phyloP scores from a whole-genome alignment of 176 grass and related monocot species.

The Secale cereale region DNA sequence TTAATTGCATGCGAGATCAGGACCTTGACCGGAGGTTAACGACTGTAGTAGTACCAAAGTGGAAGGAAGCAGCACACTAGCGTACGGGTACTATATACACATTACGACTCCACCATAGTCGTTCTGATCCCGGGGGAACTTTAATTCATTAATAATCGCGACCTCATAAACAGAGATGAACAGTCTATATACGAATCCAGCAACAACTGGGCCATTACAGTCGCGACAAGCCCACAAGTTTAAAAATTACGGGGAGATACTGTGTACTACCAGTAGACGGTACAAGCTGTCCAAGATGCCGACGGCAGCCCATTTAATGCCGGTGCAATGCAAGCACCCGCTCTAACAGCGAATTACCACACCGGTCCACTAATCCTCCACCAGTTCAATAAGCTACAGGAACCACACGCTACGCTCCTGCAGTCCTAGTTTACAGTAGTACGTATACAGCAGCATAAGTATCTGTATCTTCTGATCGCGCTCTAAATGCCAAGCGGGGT shows the following conservation, averaged over 20 bases:
- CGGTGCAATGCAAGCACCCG: not conserved
- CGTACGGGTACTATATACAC: no score
- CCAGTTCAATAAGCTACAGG: not conserved
- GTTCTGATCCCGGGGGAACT: not conserved
- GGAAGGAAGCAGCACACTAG: not conserved
- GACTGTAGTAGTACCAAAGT: not conserved
- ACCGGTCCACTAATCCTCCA: no score
- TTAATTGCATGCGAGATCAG: not conserved
- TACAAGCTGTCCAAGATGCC: conserved; percentile 5
- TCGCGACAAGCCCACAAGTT: no score
- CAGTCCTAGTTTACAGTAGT: not conserved
- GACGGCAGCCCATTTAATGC: not conserved
- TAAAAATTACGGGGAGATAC: no score
- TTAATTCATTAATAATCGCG: not conserved
- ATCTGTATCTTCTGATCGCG: not conserved
- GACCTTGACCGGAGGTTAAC: not conserved
- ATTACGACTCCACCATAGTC: not conserved
- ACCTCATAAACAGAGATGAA: not conserved
- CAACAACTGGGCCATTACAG: no score
- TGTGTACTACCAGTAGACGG: not conserved
- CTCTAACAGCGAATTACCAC: conserved; percentile 22
- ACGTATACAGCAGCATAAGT: not conserved
- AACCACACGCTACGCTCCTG: not conserved
- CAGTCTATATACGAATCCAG: not conserved
- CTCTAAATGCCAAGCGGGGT: not conserved